phyloP scores from a whole-genome alignment of 2,329 filamentous ascomycete species.

The Phialophora chinensis region DNA sequence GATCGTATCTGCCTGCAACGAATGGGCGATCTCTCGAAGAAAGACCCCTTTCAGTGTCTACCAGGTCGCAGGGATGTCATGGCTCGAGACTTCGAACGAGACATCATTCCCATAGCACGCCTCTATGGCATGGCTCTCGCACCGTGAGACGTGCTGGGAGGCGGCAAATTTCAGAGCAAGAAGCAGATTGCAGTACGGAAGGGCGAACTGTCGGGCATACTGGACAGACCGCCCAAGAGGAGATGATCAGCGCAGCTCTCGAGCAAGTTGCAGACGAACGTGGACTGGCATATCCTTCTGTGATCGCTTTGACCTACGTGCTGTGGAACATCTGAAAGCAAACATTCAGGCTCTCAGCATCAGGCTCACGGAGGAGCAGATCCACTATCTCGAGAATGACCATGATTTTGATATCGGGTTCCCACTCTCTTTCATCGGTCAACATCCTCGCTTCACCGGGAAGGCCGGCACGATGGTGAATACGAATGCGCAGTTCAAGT shows the following conservation, averaged over 20 bases:
- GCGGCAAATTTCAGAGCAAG: slow-evolving; percentile 57
- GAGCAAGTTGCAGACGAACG: slow-evolving; percentile 32
- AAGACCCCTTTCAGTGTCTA: slow-evolving; percentile 73
- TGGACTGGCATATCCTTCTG: slow-evolving; percentile 37
- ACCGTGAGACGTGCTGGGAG: slow-evolving; percentile 61
- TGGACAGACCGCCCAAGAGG: slow-evolving; percentile 26
- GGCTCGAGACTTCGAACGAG: slow-evolving; percentile 70
- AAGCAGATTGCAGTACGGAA: slow-evolving; percentile 45
- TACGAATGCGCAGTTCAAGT: slow-evolving; percentile 7
- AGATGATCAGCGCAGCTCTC: slow-evolving; percentile 29
- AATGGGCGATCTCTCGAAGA: slow-evolving; percentile 69
- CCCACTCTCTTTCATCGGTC: slow-evolving; percentile 50
- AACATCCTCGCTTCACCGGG: slow-evolving; percentile 14
- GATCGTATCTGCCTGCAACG: slow-evolving; percentile 54
- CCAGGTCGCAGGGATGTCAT: slow-evolving; percentile 66
- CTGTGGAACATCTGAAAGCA: slow-evolving; percentile 58
- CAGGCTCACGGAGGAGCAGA: slow-evolving; percentile 57
- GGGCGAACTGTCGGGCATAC: slow-evolving; percentile 53
- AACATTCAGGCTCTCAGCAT: slow-evolving; percentile 64
- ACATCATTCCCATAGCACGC: slow-evolving; percentile 69
- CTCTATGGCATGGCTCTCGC: slow-evolving; percentile 67
- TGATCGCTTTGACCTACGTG: slow-evolving; percentile 57
- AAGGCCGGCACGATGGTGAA: not conserved
- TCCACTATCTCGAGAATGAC: slow-evolving; percentile 60
- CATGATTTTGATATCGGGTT: slow-evolving; percentile 63